These are phyloP conservation scores for Suillus bovinus DNA, from an alignment of 768 basidiomycete species.

Conservation along the genomic window DNA sequence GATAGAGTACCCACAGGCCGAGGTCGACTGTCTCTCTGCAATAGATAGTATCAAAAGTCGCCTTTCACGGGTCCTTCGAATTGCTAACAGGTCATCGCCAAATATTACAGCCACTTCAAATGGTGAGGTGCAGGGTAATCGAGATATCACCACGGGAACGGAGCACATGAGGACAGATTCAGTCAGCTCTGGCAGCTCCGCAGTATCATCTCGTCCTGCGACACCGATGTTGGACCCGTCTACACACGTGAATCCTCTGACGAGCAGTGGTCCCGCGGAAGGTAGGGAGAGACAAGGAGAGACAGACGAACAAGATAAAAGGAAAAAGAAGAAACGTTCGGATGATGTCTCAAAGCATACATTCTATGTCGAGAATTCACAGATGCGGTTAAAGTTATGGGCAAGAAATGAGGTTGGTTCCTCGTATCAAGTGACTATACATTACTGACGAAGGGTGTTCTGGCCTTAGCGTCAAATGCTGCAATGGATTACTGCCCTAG, in stretches of 20 bases:
- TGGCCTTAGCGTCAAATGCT: conserved; percentile 82
- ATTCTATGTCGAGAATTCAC: conserved; percentile 91
- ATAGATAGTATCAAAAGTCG: conserved; percentile 50
- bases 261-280: conserved; percentile 18
- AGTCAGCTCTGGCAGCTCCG: conserved; percentile 36
- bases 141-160: conserved; percentile 6
- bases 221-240: conserved; percentile 79
- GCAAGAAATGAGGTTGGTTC: conserved; percentile 79
- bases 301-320: conserved; percentile 38
- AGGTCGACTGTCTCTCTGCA: conserved; percentile 38
- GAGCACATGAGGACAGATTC: conserved; percentile 17
- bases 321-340: conserved; percentile 46
- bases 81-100: conserved; percentile 23
- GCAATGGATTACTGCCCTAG: conserved; percentile 93
- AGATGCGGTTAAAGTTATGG: conserved; percentile 82
- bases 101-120: conserved; percentile 10
- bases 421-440: not conserved
- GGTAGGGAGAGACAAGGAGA: conserved; percentile 22
- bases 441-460: conserved; percentile 7
- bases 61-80: conserved; percentile 47
- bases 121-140: conserved; percentile 10
- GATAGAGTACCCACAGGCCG: conserved; percentile 19
- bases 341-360: conserved; percentile 88
- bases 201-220: conserved; percentile 40
- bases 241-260: conserved; percentile 65